Evolutionary conservation across 75 land plant species (phyloP), one percentile per base, ranked within the genome.

Genomic region (Selaginella tamariscina): DNA sequence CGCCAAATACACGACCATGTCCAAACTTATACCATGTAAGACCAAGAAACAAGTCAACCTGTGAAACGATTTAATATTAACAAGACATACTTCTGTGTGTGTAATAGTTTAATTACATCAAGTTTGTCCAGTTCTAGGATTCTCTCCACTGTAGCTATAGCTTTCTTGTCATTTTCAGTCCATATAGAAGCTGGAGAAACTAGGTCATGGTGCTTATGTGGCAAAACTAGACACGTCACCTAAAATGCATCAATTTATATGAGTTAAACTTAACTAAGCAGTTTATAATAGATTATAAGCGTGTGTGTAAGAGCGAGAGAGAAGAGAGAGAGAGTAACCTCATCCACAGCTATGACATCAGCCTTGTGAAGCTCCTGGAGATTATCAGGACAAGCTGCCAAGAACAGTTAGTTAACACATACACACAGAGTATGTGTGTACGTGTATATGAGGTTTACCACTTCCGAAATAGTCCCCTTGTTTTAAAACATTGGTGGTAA

Each of bases 1-100:
- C 96, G 30, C 96, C 99, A 80, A 84, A 91, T 32, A 95, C 97
- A 74, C 85, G 85, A 11, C 76, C 72, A 32, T 66, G 85, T 91
- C 49, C 82, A 77, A 69, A 80, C 87, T 39, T 88, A 84, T 64
- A 85, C 49, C 11, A 72, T 27, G 88, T 87, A 33, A 77, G 67
- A 64, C 87, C 99, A 56, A 84, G 82, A 66, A 87, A 94, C 32
- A 94, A 65, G 65, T 94, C 82, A 56, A 85, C 91, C 99, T 94
- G 60, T 33, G 69, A 39, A 31, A 30, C n/a, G n/a, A n/a, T n/a
- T n/a, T n/a, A n/a, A n/a, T n/a, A n/a, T n/a, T n/a, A n/a, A n/a
- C n/a, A n/a, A n/a, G n/a, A n/a, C n/a, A n/a, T n/a, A n/a, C n/a
- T n/a, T n/a, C n/a, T n/a, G n/a, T n/a, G n/a, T n/a, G n/a, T n/a